Percentiles rank a stretch among this genome's conserved stretches.
phyloP scores from a whole-genome alignment of 1,284 basidiomycete genomes.

The Ganoderma leucocontextum region DNA sequence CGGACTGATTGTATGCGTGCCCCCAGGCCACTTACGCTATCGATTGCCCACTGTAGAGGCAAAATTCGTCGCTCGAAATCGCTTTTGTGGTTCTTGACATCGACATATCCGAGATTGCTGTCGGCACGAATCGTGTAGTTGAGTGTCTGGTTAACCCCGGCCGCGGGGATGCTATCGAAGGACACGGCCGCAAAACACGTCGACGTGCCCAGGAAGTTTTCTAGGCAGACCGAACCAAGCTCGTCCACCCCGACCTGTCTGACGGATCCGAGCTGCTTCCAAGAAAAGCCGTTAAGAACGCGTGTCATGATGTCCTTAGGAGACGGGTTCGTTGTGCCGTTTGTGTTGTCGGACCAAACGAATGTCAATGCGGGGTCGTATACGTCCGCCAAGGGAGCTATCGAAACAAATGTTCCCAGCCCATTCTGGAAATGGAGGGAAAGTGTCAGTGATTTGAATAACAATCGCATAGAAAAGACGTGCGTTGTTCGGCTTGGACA shows the following conservation, averaged over 20 bases:
- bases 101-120: slow-evolving; percentile 66
- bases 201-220: slow-evolving; percentile 77
- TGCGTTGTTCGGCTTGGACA: slow-evolving; percentile 63
- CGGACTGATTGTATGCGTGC: not conserved
- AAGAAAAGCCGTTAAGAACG: slow-evolving; percentile 57
- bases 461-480: slow-evolving; percentile 35
- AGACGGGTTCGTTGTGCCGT: slow-evolving; percentile 55
- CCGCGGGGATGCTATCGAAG: slow-evolving; percentile 60
- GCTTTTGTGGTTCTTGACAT: slow-evolving; percentile 70
- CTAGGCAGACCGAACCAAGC: slow-evolving; percentile 67
- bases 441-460: not conserved
- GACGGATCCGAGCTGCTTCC: slow-evolving; percentile 53
- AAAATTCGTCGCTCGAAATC: slow-evolving; percentile 75
- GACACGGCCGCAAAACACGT: slow-evolving; percentile 76
- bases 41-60: slow-evolving; percentile 82
- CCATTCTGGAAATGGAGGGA: slow-evolving; percentile 58
- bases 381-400: slow-evolving; percentile 55
- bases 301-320: slow-evolving; percentile 65
- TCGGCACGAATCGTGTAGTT: slow-evolving; percentile 82
- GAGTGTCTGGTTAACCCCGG: slow-evolving; percentile 55
- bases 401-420: slow-evolving; percentile 61
- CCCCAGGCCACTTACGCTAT: slow-evolving; percentile 55
- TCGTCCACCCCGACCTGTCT: slow-evolving; percentile 55
- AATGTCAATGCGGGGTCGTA: slow-evolving; percentile 62
- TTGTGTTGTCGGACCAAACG: slow-evolving; percentile 71